phyloP scores from a whole-genome alignment of 2,329 filamentous ascomycete genomes.

The Neurospora sp. region DNA sequence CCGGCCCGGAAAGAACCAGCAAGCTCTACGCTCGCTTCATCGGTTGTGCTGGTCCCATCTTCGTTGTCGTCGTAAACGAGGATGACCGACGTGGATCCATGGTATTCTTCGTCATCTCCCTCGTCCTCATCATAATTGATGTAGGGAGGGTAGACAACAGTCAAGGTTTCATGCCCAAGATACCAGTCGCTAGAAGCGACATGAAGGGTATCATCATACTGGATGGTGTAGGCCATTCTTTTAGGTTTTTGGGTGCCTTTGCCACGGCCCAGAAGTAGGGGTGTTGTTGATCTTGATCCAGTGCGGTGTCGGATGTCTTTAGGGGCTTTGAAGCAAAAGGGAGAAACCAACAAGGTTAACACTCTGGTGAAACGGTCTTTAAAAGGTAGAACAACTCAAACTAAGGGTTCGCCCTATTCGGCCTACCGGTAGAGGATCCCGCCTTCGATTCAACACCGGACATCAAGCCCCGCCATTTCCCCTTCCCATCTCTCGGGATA shows the following conservation, averaged over 20 bases:
- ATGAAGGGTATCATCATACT: not conserved
- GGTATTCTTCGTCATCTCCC: not conserved
- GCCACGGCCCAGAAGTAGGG: not conserved
- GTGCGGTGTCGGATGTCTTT: not conserved
- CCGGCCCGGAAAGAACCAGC: not conserved
- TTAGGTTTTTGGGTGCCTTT: not conserved
- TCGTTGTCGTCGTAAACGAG: not conserved
- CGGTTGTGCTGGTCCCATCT: not conserved
- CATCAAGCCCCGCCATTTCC: not conserved
- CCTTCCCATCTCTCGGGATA: not conserved
- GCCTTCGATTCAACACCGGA: not conserved
- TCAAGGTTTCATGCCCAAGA: not conserved
- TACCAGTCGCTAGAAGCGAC: not conserved
- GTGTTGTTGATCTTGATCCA: not conserved
- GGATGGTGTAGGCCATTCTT: not conserved
- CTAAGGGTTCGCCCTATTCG: not conserved
- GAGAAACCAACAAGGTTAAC: not conserved
- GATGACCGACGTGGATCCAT: not conserved
- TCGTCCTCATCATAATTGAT: not conserved
- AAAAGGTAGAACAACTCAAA: not conserved
- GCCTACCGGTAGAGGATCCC: not conserved
- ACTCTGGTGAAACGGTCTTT: not conserved
- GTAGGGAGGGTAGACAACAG: not conserved
- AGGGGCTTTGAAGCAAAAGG: not conserved
- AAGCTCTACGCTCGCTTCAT: not conserved